phyloP scores from a whole-genome alignment of 139 green algal species.

The Microglena sp. region DNA sequence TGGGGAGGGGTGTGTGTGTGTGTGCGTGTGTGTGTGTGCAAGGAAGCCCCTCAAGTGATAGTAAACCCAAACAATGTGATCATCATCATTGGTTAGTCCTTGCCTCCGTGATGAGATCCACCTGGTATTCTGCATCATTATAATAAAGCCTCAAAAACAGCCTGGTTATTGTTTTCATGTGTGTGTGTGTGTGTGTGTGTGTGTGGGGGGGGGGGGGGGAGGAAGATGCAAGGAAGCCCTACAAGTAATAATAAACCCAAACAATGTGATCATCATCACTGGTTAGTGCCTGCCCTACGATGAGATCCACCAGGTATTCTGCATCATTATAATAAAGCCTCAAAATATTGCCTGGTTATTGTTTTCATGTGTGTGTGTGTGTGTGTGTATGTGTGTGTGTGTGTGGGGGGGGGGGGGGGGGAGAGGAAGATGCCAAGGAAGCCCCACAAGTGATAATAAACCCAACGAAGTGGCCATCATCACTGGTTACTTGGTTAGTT shows the following conservation, averaged over 20 bases:
- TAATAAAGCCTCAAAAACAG: no score
- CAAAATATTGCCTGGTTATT: conserved; percentile 3
- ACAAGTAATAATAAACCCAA: background rate
- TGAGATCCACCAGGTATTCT: conserved; percentile 51
- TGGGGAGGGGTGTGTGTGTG: no score
- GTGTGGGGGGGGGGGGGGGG: background rate
- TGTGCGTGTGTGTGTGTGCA: no score
- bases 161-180: no score
- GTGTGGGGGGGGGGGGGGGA: background rate
- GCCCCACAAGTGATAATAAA: background rate
- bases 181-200: no score
- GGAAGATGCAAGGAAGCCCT: background rate
- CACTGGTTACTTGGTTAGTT: background rate
- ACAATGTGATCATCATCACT: background rate
- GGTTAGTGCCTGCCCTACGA: conserved; percentile 15
- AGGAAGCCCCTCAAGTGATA: background rate
- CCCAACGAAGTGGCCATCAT: background rate
- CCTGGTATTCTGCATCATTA: no score
- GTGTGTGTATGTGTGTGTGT: background rate
- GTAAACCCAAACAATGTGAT: background rate
- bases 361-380: background rate
- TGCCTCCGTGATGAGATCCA: no score
- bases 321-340: conserved; percentile 29
- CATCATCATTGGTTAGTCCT: background rate
- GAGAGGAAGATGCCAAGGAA: background rate